Evolutionary conservation across 2,329 filamentous ascomycete genomes (phyloP).

Genomic region (Botrytis galanthina): DNA sequence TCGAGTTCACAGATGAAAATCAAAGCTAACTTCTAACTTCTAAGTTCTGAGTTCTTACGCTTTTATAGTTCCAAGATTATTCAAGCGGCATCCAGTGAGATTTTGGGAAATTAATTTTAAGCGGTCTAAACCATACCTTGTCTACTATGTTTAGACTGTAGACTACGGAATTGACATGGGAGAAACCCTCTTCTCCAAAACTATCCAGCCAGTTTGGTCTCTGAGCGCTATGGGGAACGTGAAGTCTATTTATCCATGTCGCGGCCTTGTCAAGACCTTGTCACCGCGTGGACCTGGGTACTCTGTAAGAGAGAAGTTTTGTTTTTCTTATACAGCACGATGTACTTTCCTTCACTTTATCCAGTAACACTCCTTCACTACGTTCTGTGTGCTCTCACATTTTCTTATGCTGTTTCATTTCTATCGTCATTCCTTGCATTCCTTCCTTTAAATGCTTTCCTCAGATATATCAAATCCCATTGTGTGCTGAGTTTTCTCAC

Average conservation of each 20-base stretch:
- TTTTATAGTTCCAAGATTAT: constrained; percentile 10
- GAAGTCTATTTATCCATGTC: constrained; percentile 15
- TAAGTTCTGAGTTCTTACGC: neutral
- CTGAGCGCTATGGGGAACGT: constrained; percentile 16
- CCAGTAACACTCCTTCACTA: constrained; percentile 9
- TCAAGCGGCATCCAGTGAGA: constrained; percentile 8
- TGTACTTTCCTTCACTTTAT: constrained; percentile 8
- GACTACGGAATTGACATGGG: constrained; percentile 9
- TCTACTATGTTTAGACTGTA: constrained; percentile 9
- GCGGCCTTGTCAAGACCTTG: constrained; percentile 10
- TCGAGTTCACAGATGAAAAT: neutral
- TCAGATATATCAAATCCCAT: neutral
- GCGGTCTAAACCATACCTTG: constrained; percentile 16
- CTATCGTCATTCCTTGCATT: constrained; percentile 5
- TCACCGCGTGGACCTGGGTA: constrained; percentile 2
- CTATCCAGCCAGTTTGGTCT: constrained; percentile 10
- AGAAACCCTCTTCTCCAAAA: constrained; percentile 4
- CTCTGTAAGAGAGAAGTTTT: constrained; percentile 8
- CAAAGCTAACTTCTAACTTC: neutral
- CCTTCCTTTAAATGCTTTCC: constrained; percentile 5
- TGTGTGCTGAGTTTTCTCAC: neutral
- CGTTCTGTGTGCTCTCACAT: constrained; percentile 5
- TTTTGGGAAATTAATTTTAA: constrained; percentile 4
- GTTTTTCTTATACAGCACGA: constrained; percentile 11
- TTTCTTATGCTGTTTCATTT: constrained; percentile 10